Base-by-base conservation (phyloP, 2,329 filamentous ascomycete genomes). In the Davidsoniella eucalypti region DNA sequence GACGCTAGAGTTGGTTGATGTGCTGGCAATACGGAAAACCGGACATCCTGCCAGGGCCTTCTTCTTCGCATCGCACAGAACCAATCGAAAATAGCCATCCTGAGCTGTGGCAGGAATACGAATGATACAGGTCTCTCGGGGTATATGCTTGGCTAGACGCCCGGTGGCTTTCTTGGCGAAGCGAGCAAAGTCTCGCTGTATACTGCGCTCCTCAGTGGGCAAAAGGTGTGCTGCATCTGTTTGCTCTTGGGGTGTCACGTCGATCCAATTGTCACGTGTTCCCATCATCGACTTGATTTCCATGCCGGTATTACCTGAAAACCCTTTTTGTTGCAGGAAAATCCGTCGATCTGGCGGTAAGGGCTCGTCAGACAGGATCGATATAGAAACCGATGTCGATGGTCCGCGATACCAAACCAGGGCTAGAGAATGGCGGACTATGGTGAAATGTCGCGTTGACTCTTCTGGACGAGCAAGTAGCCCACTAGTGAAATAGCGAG, bases 301-400 rank as follows among this genome's bases (percentile, higher is more conserved):
- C 74, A 85, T 82, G 16, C 82, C 82, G 45, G 78, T 70, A 58
- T 80, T 79, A 4, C 82, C 82, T 0, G 76, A 78, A 64, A 69
- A 83, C 2, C 81, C 82, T 55, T 78, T 80, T 52, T 71, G 71
- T 63, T 85, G 81, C 23, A 85, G 64, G 76, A 78, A 85, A 12
- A 84, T 60, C 0, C 74, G 76, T 5, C 81, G 70, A 21, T 73
- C 69, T 0, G 63, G 49, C 0, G 80, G 77, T 0, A 84, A 60
- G 0, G 72, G 69, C 2, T 64, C 62, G 54, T 80, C 73, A 0
- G 71, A 72, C 57, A 85, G 78, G 44, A 84, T 69, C 2, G 79
- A 80, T 38, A 86, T 67, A 3, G 74, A 68, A 4, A 85, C 67
- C 6, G 73, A 76, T 0, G 82, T 86, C 3, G 69, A 67, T 1